These are phyloP conservation scores for Talaromyces sp. DNA, from an alignment of 2,329 filamentous ascomycete genomes.

Conservation along the genomic window DNA sequence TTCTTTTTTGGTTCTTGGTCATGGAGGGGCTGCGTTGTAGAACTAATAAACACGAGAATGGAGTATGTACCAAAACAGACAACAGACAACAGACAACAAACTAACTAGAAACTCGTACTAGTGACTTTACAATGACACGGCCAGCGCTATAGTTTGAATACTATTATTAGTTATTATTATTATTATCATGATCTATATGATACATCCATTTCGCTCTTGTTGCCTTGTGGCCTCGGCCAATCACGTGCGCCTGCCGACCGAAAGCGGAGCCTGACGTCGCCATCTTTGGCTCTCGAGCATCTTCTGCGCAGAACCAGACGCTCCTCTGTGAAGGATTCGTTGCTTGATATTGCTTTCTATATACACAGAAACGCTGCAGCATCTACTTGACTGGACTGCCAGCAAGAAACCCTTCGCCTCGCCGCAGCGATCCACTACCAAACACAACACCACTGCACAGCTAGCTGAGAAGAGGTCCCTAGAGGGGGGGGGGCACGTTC, in stretches of 20 bases:
- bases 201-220: background rate
- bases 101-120: too few relatives aligned
- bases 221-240: background rate
- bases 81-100: too few relatives aligned
- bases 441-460: background rate
- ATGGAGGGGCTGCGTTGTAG: background rate
- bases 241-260: background rate
- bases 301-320: too few relatives aligned
- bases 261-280: background rate
- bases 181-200: background rate
- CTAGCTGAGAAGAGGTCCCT: background rate
- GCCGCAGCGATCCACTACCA: background rate
- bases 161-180: background rate
- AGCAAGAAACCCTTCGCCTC: background rate
- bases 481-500: background rate
- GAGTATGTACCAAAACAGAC: background rate
- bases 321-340: background rate
- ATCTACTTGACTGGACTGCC: background rate
- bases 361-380: background rate
- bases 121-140: too few relatives aligned
- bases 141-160: too few relatives aligned
- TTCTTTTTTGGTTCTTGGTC: background rate
- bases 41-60: background rate
- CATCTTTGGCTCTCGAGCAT: background rate
- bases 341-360: background rate